Percentiles rank a stretch among this genome's conserved stretches.
Conservation (phyloP, 2,329 filamentous ascomycete species). For the Aspergillus tamarii region DNA sequence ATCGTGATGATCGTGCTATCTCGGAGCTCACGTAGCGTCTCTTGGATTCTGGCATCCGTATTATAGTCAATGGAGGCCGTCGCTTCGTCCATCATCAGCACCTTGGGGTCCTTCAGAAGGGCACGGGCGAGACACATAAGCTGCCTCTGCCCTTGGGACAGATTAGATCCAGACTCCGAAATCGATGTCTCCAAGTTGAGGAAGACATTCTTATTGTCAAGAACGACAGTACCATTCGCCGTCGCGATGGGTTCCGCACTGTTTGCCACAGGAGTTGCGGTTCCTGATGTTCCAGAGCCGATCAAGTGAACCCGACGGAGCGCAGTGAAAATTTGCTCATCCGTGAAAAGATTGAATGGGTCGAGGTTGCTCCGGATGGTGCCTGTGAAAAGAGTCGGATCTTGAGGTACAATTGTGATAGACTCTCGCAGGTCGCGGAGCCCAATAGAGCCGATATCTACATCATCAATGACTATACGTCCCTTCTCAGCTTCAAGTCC, state of each 20-base stretch:
- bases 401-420: slow-evolving; percentile 97
- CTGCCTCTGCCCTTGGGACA: slow-evolving; percentile 95
- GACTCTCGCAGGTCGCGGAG: slow-evolving; percentile 90
- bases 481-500: slow-evolving; percentile 89
- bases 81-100: slow-evolving; percentile 98
- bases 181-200: slow-evolving; percentile 81
- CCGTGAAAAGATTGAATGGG: slow-evolving; percentile 84
- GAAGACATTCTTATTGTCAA: slow-evolving; percentile 94
- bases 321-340: slow-evolving; percentile 86
- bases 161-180: slow-evolving; percentile 87
- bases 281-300: slow-evolving; percentile 39
- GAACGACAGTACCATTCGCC: slow-evolving; percentile 24
- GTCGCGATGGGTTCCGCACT: slow-evolving; percentile 30
- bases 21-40: slow-evolving; percentile 88
- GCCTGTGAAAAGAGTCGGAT: slow-evolving; percentile 87
- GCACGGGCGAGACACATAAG: slow-evolving; percentile 91
- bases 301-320: slow-evolving; percentile 89
- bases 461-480: slow-evolving; percentile 83
- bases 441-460: slow-evolving; percentile 89
- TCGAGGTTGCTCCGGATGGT: slow-evolving; percentile 92
- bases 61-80: slow-evolving; percentile 97
- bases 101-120: slow-evolving; percentile 85
- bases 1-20: slow-evolving; percentile 93
- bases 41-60: slow-evolving; percentile 94
- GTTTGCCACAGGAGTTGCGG: slow-evolving; percentile 37